Evolutionary conservation across 148 eudicot genomes (phyloP).

Genomic region (Rhododendron simsii): DNA sequence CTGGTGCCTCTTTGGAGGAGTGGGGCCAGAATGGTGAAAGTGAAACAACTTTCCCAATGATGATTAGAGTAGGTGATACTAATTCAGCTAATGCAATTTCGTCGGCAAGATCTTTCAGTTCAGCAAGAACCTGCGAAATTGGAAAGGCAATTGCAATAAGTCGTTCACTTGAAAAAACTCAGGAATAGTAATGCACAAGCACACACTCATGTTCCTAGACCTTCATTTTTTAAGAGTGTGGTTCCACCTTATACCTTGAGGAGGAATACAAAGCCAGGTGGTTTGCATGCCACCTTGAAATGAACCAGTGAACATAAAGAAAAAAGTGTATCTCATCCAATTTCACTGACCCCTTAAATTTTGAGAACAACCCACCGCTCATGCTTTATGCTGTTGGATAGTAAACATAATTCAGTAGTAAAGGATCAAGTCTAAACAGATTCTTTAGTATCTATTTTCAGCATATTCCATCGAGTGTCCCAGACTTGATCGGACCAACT

Average conservation of each 20-base stretch:
- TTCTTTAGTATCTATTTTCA: not conserved
- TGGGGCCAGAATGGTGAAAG: slow-evolving; percentile 85
- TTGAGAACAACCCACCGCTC: not conserved
- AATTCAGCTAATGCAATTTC: slow-evolving; percentile 49
- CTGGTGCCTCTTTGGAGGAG: slow-evolving; percentile 24
- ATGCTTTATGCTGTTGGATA: not conserved
- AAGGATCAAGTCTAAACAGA: not conserved
- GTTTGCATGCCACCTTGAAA: not conserved
- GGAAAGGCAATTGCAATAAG: slow-evolving; percentile 3
- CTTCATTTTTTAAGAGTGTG: no score
- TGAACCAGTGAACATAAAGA: not conserved
- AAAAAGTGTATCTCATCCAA: not conserved
- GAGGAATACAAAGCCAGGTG: not conserved
- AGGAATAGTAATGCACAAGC: not conserved
- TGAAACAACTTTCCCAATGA: slow-evolving; percentile 92
- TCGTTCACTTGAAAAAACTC: not conserved
- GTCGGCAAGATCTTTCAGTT: slow-evolving; percentile 69
- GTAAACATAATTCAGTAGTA: not conserved
- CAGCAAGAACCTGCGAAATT: slow-evolving; percentile 62
- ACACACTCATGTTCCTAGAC: not conserved
- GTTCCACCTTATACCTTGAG: not conserved
- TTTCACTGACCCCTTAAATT: not conserved
- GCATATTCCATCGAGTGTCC: not conserved
- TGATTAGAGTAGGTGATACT: slow-evolving; percentile 78
- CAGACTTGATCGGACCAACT: not conserved